Evolutionary conservation across 768 basidiomycete genomes (phyloP).

Genomic region (Mycena amicta): DNA sequence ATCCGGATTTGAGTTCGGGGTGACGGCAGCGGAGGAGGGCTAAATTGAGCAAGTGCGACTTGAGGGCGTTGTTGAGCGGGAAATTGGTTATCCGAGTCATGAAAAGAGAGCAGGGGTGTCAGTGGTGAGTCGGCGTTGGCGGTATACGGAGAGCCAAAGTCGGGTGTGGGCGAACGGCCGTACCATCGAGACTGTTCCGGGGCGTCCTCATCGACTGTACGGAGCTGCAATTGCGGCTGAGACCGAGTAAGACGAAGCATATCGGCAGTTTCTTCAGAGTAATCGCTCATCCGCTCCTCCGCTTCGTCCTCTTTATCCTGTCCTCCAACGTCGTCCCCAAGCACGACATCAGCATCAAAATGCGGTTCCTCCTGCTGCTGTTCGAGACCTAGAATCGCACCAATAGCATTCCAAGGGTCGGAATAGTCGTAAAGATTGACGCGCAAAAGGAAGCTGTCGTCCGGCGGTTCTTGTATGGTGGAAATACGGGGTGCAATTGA

Average conservation of each 20-base stretch:
- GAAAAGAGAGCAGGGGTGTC: neutral
- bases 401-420: slow-evolving; percentile 49
- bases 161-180: neutral
- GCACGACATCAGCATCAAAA: neutral
- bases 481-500: neutral
- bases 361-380: neutral
- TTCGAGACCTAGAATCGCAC: slow-evolving; percentile 41
- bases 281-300: neutral
- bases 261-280: neutral
- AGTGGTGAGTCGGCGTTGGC: neutral
- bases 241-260: neutral
- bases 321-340: neutral
- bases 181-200: no score
- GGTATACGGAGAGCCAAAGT: neutral
- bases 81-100: neutral
- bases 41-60: neutral
- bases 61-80: neutral
- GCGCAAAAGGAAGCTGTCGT: neutral
- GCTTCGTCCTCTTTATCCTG: neutral
- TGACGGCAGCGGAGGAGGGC: neutral
- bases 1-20: neutral
- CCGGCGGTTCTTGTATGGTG: neutral
- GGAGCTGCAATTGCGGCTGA: no score
- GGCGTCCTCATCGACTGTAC: neutral
- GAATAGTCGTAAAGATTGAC: slow-evolving; percentile 40